These are phyloP conservation scores for Xylariales sp. DNA, from an alignment of 2,329 filamentous ascomycete genomes.

Conservation along the genomic window DNA sequence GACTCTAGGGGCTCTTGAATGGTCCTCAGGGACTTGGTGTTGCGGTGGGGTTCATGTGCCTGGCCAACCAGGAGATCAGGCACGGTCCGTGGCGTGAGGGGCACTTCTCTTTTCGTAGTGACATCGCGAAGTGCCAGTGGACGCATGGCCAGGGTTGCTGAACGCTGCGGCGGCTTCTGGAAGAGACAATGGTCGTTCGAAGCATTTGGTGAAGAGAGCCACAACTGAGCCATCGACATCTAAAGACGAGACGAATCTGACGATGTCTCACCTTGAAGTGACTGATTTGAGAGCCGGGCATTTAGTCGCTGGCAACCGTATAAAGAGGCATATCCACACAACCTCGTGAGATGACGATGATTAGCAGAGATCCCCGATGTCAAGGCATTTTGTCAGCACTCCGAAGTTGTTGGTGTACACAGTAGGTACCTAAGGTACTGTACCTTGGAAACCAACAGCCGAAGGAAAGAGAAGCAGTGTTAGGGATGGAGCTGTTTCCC, in stretches of 20 bases:
- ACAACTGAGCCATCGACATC: no score
- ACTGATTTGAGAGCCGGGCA: no score
- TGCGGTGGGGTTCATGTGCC: constrained; percentile 5
- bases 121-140: no score
- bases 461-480: neutral
- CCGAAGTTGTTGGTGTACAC: no score
- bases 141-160: constrained; percentile 1
- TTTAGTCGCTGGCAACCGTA: no score
- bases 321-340: no score
- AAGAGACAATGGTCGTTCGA: constrained; percentile 1
- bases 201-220: no score
- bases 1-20: constrained; percentile 19
- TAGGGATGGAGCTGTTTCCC: neutral
- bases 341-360: neutral
- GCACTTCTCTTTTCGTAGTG: constrained; percentile 4
- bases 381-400: neutral
- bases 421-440: neutral
- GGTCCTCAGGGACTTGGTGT: constrained; percentile 8
- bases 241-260: no score
- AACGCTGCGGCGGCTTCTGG: constrained; percentile 2
- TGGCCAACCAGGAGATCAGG: constrained; percentile 8
- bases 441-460: neutral
- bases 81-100: constrained; percentile 8
- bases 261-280: no score
- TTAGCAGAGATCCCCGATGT: constrained; percentile 1